These are phyloP conservation scores for Basidiobolus meristosporus DNA, from an alignment of 371 early-diverging fungal genomes.

Conservation along the genomic window DNA sequence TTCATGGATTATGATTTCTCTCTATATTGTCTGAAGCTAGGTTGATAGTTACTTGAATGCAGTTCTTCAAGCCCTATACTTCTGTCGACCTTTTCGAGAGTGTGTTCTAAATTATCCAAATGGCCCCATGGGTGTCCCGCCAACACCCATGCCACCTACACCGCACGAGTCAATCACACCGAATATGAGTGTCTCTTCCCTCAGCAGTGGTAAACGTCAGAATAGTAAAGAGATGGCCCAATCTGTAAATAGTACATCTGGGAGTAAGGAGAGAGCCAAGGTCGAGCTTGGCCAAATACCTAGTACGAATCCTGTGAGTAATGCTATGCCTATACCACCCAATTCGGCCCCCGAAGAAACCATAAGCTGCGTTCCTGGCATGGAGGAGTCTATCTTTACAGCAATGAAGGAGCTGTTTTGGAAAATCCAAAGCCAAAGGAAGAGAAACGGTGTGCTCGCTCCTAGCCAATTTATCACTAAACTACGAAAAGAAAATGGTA, in stretches of 20 bases:
- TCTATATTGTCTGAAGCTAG: background rate
- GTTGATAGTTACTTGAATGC: slow-evolving; percentile 78
- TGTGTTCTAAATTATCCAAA: slow-evolving; percentile 59
- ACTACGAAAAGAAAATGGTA: slow-evolving; percentile 80
- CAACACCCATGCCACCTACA: slow-evolving; percentile 2
- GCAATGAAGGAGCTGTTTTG: slow-evolving; percentile 75
- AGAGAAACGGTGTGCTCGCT: slow-evolving; percentile 72
- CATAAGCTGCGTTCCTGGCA: slow-evolving; percentile 23
- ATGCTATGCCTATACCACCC: background rate
- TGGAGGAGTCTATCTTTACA: slow-evolving; percentile 65
- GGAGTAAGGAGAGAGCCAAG: background rate
- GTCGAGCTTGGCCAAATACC: background rate
- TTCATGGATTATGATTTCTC: background rate
- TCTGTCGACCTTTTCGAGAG: slow-evolving; percentile 86
- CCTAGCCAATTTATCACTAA: slow-evolving; percentile 72
- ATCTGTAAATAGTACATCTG: background rate
- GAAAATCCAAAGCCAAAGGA: slow-evolving; percentile 61
- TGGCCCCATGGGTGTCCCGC: slow-evolving; percentile 10
- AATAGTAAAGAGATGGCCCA: background rate
- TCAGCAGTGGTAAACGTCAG: background rate
- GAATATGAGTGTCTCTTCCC: background rate
- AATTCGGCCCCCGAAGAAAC: slow-evolving; percentile 14
- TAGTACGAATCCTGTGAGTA: background rate
- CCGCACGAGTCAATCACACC: background rate
- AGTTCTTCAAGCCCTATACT: slow-evolving; percentile 88